A percentile compares a stretch with the other conserved stretches of the same genome.
phyloP scores from a whole-genome alignment of 768 basidiomycete species.

The Russula sp. region DNA sequence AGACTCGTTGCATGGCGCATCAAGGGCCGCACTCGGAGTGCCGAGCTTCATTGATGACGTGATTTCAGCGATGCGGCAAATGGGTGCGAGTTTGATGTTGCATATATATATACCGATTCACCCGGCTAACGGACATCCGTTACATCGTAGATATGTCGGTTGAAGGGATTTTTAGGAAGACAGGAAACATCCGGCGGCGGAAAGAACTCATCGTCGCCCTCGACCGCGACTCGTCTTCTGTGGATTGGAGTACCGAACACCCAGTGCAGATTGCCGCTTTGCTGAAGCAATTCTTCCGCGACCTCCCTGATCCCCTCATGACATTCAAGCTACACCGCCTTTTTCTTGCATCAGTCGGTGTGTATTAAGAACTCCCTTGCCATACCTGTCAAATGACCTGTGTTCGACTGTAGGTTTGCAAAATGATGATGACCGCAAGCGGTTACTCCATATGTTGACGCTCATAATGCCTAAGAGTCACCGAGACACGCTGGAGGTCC shows the following conservation, averaged over 20 bases:
- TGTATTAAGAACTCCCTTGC: conserved; percentile 36
- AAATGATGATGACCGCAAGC: conserved; percentile 71
- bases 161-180: conserved; percentile 98
- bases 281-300: conserved; percentile 94
- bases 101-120: conserved; percentile 6
- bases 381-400: conserved; percentile 23
- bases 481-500: conserved; percentile 95
- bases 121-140: conserved; percentile 9
- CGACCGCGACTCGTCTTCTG: conserved; percentile 88
- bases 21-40: conserved; percentile 77
- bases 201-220: conserved; percentile 90
- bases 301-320: conserved; percentile 93
- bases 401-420: conserved; percentile 58
- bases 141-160: conserved; percentile 84
- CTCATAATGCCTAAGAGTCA: conserved; percentile 88
- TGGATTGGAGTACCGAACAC: conserved; percentile 92
- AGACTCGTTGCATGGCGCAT: conserved; percentile 91
- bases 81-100: conserved; percentile 62
- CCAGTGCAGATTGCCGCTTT: conserved; percentile 96
- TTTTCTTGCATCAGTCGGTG: conserved; percentile 85
- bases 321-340: conserved; percentile 91
- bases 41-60: conserved; percentile 99
- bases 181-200: conserved; percentile 92
- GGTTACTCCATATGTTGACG: conserved; percentile 81
- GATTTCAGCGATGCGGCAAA: conserved; percentile 96